Conservation (phyloP, 1,284 basidiomycete genomes). For the Ceratobasidium sp. region DNA sequence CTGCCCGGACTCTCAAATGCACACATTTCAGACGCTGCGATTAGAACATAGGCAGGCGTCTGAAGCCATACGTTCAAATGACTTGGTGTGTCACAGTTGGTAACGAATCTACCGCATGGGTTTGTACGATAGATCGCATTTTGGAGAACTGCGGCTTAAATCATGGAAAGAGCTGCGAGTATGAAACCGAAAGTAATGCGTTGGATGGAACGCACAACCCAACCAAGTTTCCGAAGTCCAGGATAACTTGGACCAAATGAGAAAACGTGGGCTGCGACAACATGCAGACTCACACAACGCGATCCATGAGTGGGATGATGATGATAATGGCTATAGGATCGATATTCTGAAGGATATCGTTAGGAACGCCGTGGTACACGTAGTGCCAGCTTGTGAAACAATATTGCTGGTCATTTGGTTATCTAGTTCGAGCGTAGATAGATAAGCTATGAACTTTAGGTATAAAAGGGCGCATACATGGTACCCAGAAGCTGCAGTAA, state of each 20-base stretch:
- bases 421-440: background rate
- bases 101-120: conserved; percentile 67
- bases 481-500: conserved; percentile 13
- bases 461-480: conserved; percentile 16
- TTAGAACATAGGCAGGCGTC: conserved; percentile 54
- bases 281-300: conserved; percentile 4
- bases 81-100: conserved; percentile 57
- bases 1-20: background rate
- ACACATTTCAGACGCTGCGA: conserved; percentile 23
- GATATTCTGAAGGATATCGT: conserved; percentile 28
- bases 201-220: conserved; percentile 76
- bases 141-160: conserved; percentile 66
- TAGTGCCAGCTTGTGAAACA: conserved; percentile 30
- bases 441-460: background rate
- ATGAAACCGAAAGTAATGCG: conserved; percentile 68
- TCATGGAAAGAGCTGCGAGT: conserved; percentile 60
- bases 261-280: background rate
- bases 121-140: conserved; percentile 75
- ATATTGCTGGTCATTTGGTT: conserved; percentile 36
- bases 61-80: conserved; percentile 76
- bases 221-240: conserved; percentile 63
- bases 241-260: conserved; percentile 62
- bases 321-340: conserved; percentile 27
- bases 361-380: conserved; percentile 31
- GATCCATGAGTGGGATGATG: conserved; percentile 32